Base-by-base conservation (phyloP, 2,329 filamentous ascomycete species). In the Calonectria ilicicola region DNA sequence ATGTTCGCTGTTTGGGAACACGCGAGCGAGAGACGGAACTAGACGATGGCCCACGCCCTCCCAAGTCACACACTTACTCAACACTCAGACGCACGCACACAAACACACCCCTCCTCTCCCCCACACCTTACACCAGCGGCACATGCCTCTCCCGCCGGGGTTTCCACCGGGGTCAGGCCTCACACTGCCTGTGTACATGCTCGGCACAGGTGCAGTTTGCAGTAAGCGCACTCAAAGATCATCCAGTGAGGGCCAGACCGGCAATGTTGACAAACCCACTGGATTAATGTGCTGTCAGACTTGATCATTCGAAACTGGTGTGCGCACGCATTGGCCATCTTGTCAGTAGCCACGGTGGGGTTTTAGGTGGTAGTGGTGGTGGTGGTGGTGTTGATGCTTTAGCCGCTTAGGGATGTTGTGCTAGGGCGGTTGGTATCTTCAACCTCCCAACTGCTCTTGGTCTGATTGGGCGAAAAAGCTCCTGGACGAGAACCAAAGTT, bases 181-280 rank as follows among this genome's bases (percentile, higher is more conserved):
- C 76, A 83, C 60, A 76, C 77, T 60, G 80, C 75, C 66, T 89
- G 85, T 58, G 87, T 87, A 81, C 92, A 93, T 29, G 86, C 83
- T 65, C 90, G 86, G 82, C 92, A 93, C 35, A 89, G 87, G 83
- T 93, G 91, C 64, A 92, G 84, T 81, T 91, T 91, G 88, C 92
- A 94, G 81, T 92, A 92, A 73, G 88, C 86, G 84, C 92, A 94
- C 82, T 93, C 91, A 75, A 89, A 93, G 79, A 94, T 93, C 83
- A 89, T 89, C 90, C 91, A 93, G 82, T 91, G 89, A 65, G 91
- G 91, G 1, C 91, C 91, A 2, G 89, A 89, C 73, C 91, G 88
- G 81, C 92, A 93, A 78, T 92, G 84, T 72, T 89, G 87, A 85
- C 92, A 94, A 64, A 87, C 86, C 91, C 91, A 94, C 81, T 92